Base-by-base conservation (phyloP, 495 filamentous ascomycete species). In the Thermothielavioides terrestris region DNA sequence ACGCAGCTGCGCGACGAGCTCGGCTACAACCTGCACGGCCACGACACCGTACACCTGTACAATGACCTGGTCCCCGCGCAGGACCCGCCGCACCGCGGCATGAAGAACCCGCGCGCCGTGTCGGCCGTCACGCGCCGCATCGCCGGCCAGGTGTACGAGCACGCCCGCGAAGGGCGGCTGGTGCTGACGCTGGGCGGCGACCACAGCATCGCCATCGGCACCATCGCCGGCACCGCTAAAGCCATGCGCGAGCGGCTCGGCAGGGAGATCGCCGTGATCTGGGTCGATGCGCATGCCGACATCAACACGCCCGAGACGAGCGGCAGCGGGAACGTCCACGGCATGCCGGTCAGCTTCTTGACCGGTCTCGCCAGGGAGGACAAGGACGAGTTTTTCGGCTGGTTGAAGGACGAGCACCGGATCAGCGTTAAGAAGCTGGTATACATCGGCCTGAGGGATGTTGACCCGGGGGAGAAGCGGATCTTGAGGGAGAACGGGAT, bases 241-340 rank as follows among this genome's bases (percentile, higher is more conserved):
- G 92, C 92, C 0, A 83, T 89, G 45, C 78, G 83, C 30, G 89
- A 97, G 72, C 72, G 92, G 26, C 65, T 92, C 49, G 80, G 81
- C 12, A 73, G 82, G 34, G 90, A 96, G 51, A 78, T 95, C 38
- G 91, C 88, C 1, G 86, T 99, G 7, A 91, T 99, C 61, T 99
- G 92, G 92, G 92, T 99, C 6, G 92, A 99, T 67, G 92, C 92
- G 18, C 92, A 99, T 62, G 86, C 90, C 18, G 92, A 97, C 61
- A 95, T 99, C 75, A 99, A 99, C 68, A 85, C 86, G 10, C 92
- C 92, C 39, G 89, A 96, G 76, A 85, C 83, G 36, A 88, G 83
- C 55, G 83, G 73, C 11, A 92, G 86, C 46, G 92, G 92, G 1
- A 97, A 97, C 64, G 86, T 99, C 55, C 92, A 99, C 69, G 92